Base-by-base conservation (phyloP, 2,329 filamentous ascomycete genomes). In the Epichloe elymi region DNA sequence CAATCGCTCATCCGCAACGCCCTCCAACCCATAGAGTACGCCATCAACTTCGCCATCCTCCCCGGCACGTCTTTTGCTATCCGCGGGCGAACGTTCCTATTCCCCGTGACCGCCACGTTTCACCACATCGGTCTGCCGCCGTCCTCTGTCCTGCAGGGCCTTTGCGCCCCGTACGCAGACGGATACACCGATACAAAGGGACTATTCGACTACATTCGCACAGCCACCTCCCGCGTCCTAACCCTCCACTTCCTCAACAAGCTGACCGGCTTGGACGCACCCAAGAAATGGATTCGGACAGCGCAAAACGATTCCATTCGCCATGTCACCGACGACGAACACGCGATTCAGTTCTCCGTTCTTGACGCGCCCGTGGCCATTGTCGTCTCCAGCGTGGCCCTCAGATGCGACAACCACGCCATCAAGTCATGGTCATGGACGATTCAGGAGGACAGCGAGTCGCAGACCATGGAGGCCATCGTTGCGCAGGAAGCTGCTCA, bases 1-100 rank as follows among this genome's bases (percentile, higher is more conserved):
- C 73, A 76, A 48, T 63, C 67, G 2, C 67, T 79, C 42, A 63
- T 74, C 50, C 65, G 67, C 51, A 68, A 63, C 48, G 63, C 69
- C 48, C 63, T 79, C 2, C 63, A 74, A 44, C 64, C 65, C 5
- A 65, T 70, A 33, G 66, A 66, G 19, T 70, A 67, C 53, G 58
- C 57, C 59, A 67, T 76, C 49, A 68, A 73, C 38, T 57, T 79
- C 12, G 65, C 61, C 35, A 65, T 80, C 48, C 70, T 74, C 2
- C 68, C 73, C 0, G 64, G 68, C 14, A 61, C 64, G 3, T 65
- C 66, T 8, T 55, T 78, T 26, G 64, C 66, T 38, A 64, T 79
- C 53, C 67, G 69, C 37, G 69, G 70, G 42, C 69, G 68, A 23
- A 74, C 75, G 0, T 68, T 68, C 43, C 65, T 72, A 53, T 61